Conservation (phyloP, 2,329 filamentous ascomycete genomes). For the Mycocentrospora acerina region DNA sequence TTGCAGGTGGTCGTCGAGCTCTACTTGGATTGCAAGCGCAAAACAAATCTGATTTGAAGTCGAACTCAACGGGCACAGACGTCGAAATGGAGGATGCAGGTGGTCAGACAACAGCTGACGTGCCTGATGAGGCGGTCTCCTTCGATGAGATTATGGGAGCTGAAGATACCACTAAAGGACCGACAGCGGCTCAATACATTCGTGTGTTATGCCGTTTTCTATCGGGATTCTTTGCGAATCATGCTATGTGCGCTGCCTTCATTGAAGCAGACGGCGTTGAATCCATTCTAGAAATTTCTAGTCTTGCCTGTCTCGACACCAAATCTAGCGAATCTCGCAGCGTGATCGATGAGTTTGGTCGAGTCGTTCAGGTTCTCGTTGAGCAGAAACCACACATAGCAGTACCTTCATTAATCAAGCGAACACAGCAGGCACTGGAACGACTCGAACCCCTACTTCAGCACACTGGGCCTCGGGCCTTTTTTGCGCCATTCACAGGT, state of each 20-base stretch:
- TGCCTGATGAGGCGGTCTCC: conserved; percentile 26
- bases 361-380: conserved; percentile 74
- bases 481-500: conserved; percentile 67
- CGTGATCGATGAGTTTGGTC: conserved; percentile 69
- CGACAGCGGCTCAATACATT: conserved; percentile 67
- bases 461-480: conserved; percentile 56
- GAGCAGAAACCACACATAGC: conserved; percentile 80
- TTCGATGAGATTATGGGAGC: conserved; percentile 48
- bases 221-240: conserved; percentile 72
- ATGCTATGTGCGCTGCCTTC: conserved; percentile 70
- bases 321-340: conserved; percentile 63
- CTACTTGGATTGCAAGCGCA: conserved; percentile 46
- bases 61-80: conserved; percentile 38
- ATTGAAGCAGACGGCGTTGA: conserved; percentile 80
- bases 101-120: conserved; percentile 7
- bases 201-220: conserved; percentile 77
- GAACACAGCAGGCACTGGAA: conserved; percentile 70
- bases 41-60: conserved; percentile 18
- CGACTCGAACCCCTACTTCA: conserved; percentile 66
- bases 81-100: conserved; percentile 65
- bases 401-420: conserved; percentile 76
- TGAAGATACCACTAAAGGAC: conserved; percentile 53
- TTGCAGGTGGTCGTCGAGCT: conserved; percentile 58
- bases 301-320: conserved; percentile 76
- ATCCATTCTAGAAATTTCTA: conserved; percentile 78